A percentile compares a stretch with the other conserved stretches of the same genome.
These are phyloP conservation scores for Phaeophleospora eucalypticola DNA, from an alignment of 2,329 filamentous ascomycete genomes.

Conservation along the genomic window DNA sequence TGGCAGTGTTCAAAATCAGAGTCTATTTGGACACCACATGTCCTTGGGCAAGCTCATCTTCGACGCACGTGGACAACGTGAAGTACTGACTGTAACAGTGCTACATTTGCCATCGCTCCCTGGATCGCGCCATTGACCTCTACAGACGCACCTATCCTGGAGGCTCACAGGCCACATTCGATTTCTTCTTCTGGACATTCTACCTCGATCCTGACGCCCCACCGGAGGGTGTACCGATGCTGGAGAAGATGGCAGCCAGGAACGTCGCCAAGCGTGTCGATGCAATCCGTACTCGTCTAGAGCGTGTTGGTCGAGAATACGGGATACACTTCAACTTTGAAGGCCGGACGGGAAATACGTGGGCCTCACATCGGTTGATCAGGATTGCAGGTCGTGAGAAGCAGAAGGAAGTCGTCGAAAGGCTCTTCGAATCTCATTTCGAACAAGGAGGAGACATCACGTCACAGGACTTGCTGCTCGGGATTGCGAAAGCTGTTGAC, in stretches of 20 bases:
- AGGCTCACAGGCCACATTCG: slow-evolving; percentile 35
- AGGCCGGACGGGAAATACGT: slow-evolving; percentile 35
- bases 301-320: slow-evolving; percentile 30
- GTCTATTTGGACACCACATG: slow-evolving; percentile 25
- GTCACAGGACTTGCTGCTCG: slow-evolving; percentile 18
- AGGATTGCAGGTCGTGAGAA: slow-evolving; percentile 10
- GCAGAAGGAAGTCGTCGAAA: slow-evolving; percentile 25
- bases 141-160: slow-evolving; percentile 41
- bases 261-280: slow-evolving; percentile 25
- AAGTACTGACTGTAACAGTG: slow-evolving; percentile 14
- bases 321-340: slow-evolving; percentile 36
- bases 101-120: slow-evolving; percentile 39
- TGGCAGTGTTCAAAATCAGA: slow-evolving; percentile 14
- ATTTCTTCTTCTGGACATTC: slow-evolving; percentile 37
- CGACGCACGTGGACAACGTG: too few species aligned
- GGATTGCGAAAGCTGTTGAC: slow-evolving; percentile 22
- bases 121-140: slow-evolving; percentile 37
- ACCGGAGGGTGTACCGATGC: not conserved
- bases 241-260: slow-evolving; percentile 11
- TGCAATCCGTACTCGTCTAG: slow-evolving; percentile 27
- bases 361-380: slow-evolving; percentile 34
- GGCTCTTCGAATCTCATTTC: slow-evolving; percentile 30
- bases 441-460: slow-evolving; percentile 33
- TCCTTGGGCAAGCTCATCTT: slow-evolving; percentile 12
- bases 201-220: slow-evolving; percentile 33